Evolutionary conservation across 2,329 filamentous ascomycete species (phyloP).

Genomic region (Leptographium flavum): DNA sequence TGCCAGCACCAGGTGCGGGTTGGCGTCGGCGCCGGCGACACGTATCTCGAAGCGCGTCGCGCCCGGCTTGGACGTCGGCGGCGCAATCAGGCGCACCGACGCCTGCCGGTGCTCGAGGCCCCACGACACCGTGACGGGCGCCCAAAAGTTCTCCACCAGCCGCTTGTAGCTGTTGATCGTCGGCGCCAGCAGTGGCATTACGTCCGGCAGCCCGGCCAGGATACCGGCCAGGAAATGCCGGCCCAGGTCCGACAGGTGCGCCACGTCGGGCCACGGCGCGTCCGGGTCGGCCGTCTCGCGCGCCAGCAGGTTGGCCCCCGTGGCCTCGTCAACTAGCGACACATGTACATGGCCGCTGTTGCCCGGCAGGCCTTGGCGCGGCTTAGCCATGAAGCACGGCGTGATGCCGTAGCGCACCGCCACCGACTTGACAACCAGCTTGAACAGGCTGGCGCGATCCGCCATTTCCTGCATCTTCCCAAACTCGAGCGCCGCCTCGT

Average conservation of each 20-base stretch:
- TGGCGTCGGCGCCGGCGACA: constrained; percentile 86
- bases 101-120: constrained; percentile 89
- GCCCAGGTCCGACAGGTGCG: constrained; percentile 71
- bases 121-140: constrained; percentile 94
- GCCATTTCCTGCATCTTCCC: constrained; percentile 81
- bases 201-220: constrained; percentile 74
- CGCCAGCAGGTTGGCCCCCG: constrained; percentile 74
- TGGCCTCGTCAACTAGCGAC: constrained; percentile 65
- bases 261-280: constrained; percentile 60
- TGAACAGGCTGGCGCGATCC: constrained; percentile 84
- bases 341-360: constrained; percentile 96
- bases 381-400: constrained; percentile 98
- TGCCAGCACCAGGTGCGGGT: constrained; percentile 74
- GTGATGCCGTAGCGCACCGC: constrained; percentile 81
- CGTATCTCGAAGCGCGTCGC: constrained; percentile 88
- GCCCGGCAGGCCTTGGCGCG: constrained; percentile 75
- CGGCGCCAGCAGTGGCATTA: constrained; percentile 91
- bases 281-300: constrained; percentile 58
- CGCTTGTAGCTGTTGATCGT: constrained; percentile 98
- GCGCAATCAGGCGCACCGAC: constrained; percentile 77
- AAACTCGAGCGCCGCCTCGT: constrained; percentile 88
- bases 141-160: constrained; percentile 98
- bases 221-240: constrained; percentile 88
- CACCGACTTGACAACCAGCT: constrained; percentile 83
- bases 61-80: constrained; percentile 69